phyloP scores from a whole-genome alignment of 495 filamentous ascomycete species.

The Aspergillus biplanus region DNA sequence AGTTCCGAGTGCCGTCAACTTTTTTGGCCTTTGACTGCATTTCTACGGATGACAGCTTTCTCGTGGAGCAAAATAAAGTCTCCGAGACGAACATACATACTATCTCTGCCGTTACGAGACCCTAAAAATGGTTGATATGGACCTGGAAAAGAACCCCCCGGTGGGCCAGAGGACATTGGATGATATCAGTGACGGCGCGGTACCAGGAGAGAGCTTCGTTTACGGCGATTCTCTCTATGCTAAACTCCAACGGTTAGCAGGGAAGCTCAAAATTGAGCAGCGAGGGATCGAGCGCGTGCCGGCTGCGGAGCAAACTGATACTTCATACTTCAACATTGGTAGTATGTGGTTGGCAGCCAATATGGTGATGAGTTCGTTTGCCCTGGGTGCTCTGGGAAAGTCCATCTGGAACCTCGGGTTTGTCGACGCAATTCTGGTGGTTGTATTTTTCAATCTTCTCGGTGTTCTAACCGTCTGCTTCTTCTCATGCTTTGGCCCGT shows the following conservation, averaged over 20 bases:
- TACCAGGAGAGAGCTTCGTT: conserved; percentile 63
- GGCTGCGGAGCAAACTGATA: conserved; percentile 70
- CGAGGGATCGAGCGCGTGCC: conserved; percentile 84
- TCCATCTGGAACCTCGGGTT: conserved; percentile 72
- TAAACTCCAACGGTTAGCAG: conserved; percentile 70
- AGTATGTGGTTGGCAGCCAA: conserved; percentile 86
- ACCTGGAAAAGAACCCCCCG: conserved; percentile 47
- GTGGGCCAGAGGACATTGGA: conserved; percentile 47
- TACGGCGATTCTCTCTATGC: conserved; percentile 65
- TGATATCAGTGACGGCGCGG: conserved; percentile 56
- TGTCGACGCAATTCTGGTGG: conserved; percentile 74
- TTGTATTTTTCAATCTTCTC: conserved; percentile 79
- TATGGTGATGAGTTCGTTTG: conserved; percentile 82
- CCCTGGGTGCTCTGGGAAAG: conserved; percentile 73
- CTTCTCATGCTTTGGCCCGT: conserved; percentile 82
- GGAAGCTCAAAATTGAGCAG: conserved; percentile 71
- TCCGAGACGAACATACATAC: neutral
- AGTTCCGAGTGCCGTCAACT: too few species aligned
- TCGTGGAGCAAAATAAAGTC: too few species aligned
- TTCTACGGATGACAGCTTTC: too few species aligned
- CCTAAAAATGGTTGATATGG: conserved; percentile 33
- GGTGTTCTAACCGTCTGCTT: conserved; percentile 75
- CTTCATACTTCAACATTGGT: conserved; percentile 66
- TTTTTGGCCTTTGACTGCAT: too few species aligned
- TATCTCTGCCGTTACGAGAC: conserved; percentile 23